Evolutionary conservation across 257 asterid species (phyloP), one percentile per base, ranked within the genome.

Genomic region (Solanum boliviense): DNA sequence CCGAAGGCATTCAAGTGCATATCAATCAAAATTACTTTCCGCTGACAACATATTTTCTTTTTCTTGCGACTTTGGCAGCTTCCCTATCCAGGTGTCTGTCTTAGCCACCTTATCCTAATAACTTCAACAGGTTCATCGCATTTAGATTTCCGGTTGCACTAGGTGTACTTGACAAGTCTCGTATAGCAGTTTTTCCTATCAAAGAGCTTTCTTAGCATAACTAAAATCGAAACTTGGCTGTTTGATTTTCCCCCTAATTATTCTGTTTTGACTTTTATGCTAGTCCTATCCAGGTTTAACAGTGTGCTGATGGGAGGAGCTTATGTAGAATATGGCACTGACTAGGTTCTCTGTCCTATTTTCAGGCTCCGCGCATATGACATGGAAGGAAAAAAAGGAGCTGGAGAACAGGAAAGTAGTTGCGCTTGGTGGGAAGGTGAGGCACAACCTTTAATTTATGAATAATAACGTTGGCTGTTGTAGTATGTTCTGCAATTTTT

Each of bases 361-460:
- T 85, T 70, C 88, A 96, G 98, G 92, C 27, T 86, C 93, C 76
- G 83, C 94, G 0, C 94, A 95, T 89, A 95, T 95, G 98, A 91
- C 96, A 67, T 94, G 98, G 98, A 96, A 92, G 86, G 94, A 95
- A 91, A 93, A 88, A 87, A 94, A 94, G 90, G 94, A 90, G 81
- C 86, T 95, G 95, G 98, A 96, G 91, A 95, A 93, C 83, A 91
- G 87, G 92, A 92, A 88, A 91, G 93, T 92, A 13, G 94, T 92
- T 82, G 91, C 98, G 72, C 98, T 95, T 81, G 98, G 98, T 88
- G 98, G 98, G 86, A 96, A 96, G 98, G 98, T 95, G 84, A 84
- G 71, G 5, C 29, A 48, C 41, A 27, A 20, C 29, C 31, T 29
- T 52, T n/a, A n/a, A 65, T 65, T n/a, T 48, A 20, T 48, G 44